A percentile compares a stretch with the other conserved stretches of the same genome.
Evolutionary conservation across 2,329 filamentous ascomycete genomes (phyloP).

Genomic region (Immersiporthe knoxdaviesiana): DNA sequence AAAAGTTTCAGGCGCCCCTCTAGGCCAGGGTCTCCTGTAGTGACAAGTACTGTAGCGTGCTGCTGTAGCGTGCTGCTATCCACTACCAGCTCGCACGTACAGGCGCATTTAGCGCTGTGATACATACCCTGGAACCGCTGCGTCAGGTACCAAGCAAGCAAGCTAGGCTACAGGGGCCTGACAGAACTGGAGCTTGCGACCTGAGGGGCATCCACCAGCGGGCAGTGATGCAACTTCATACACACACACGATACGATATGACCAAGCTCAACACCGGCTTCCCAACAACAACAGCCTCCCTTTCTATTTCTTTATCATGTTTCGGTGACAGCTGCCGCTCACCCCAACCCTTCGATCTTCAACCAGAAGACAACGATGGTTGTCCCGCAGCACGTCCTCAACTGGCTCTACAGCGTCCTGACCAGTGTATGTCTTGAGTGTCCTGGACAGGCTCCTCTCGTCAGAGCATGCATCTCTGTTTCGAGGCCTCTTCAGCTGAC

Average conservation of each 20-base stretch:
- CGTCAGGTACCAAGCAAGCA: not conserved
- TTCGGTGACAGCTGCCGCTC: conserved; percentile 6
- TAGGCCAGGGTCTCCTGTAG: not conserved
- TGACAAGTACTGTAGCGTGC: not conserved
- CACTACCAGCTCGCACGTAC: not conserved
- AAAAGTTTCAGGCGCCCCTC: not conserved
- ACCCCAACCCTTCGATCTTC: conserved; percentile 14
- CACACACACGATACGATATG: no score
- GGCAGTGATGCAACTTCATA: conserved; percentile 7
- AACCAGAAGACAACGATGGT: conserved; percentile 53
- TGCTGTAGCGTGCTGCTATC: not conserved
- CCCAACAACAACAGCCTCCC: conserved; percentile 33
- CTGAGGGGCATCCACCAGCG: not conserved
- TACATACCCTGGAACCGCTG: not conserved
- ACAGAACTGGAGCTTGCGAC: conserved; percentile 4
- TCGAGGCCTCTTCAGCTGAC: conserved; percentile 23
- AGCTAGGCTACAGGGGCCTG: not conserved
- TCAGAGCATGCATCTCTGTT: conserved; percentile 6
- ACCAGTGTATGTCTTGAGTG: conserved; percentile 64
- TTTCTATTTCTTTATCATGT: conserved; percentile 18
- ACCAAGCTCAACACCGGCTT: not conserved
- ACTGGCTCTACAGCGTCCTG: conserved; percentile 93
- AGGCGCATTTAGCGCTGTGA: not conserved
- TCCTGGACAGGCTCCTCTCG: not conserved
- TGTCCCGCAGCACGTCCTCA: conserved; percentile 86